phyloP scores from a whole-genome alignment of 2,329 filamentous ascomycete genomes.

The Neoarthrinium moseri region DNA sequence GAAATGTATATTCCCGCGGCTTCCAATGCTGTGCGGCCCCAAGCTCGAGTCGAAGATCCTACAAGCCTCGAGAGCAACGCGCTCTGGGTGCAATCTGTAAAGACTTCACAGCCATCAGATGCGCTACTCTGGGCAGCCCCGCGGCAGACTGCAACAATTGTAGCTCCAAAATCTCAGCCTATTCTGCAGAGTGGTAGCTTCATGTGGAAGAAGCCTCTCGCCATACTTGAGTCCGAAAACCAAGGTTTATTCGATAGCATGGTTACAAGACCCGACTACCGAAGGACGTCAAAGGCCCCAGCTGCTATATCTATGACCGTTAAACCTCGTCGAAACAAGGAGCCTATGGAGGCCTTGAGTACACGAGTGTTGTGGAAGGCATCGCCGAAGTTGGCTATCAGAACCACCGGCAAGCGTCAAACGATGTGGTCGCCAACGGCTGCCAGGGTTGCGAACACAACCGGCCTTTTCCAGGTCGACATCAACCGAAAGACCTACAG shows the following conservation, averaged over 20 bases:
- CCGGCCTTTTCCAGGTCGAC: constrained; percentile 30
- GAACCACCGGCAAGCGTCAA: neutral
- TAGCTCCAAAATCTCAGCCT: neutral
- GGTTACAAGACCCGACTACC: constrained; percentile 16
- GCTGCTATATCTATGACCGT: constrained; percentile 16
- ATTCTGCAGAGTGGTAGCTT: neutral
- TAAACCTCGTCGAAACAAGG: constrained; percentile 13
- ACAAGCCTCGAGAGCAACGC: constrained; percentile 5
- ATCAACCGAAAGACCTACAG: constrained; percentile 27
- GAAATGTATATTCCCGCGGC: constrained; percentile 2
- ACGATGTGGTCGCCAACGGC: constrained; percentile 6
- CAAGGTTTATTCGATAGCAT: constrained; percentile 19
- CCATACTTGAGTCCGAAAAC: neutral
- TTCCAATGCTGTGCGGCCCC: neutral
- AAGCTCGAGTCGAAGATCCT: constrained; percentile 5
- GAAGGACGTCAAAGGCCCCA: constrained; percentile 16
- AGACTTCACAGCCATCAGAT: too few relatives aligned
- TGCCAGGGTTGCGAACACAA: neutral
- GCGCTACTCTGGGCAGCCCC: constrained; percentile 15
- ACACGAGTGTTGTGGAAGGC: constrained; percentile 35
- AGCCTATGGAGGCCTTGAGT: constrained; percentile 26
- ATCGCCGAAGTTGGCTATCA: neutral
- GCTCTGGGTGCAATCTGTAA: constrained; percentile 2
- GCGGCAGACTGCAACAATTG: neutral
- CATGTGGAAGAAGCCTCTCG: constrained; percentile 16